Base-by-base conservation (phyloP, 495 filamentous ascomycete species). In the Jackrogersella multiformis region DNA sequence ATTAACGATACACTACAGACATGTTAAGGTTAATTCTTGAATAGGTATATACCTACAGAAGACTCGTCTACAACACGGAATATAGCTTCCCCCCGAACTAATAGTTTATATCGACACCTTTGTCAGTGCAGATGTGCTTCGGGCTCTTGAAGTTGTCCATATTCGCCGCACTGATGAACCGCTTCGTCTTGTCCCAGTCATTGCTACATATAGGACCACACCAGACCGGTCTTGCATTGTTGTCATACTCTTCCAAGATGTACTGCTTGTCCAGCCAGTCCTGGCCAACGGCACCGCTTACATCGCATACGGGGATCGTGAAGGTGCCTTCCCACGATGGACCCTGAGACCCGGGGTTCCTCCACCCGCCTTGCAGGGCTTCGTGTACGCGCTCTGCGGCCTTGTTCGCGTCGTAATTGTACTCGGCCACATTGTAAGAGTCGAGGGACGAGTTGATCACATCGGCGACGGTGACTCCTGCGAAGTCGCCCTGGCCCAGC, bases 361-460 rank as follows among this genome's bases (percentile, higher is more conserved):
- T 49, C 58, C 58, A 53, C 10, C 30, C 46, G 35, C 13, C 16
- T 8, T 42, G 15, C 12, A 61, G 36, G 4, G 58, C 58, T 2
- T 52, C 34, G 9, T 61, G 35, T n/a, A 61, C 58, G 13, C 58
- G 45, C 10, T 53, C 46, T 0, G 20, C 1, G 6, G 58, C 58
- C 46, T 53, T 53, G 24, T 39, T 53, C 15, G 58, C 48, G 35
- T 53, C 58, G 35, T 54, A 54, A n/a, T 44, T 53, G 39, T 62
- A 62, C 49, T 54, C 59, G 10, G 48, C 59, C 1, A 62, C 48
- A 20, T 62, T 62, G 21, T 62, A 62, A 28, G 59, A 62, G 23
- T 62, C 59, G 12, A 62, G 1, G 18, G 48, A 62, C 48, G 59
- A 62, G 30, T 36, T 62, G 7, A 62, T 62, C 5, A 62, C 59